phyloP scores from a whole-genome alignment of 2,329 filamentous ascomycete species.

The Bimuria novae-zelandiae region DNA sequence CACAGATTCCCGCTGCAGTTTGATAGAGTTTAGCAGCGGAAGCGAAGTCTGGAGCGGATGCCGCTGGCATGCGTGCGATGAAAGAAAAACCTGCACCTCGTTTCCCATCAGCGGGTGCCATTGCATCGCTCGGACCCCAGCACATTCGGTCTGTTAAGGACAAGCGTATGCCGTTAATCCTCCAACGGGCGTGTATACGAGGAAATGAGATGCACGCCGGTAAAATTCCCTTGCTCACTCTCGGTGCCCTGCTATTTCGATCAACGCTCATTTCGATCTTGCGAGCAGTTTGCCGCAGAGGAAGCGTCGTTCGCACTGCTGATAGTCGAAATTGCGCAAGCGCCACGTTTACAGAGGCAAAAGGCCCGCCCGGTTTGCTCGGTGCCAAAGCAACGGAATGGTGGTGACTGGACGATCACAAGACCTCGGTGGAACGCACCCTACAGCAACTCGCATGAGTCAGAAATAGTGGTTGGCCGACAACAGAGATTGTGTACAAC shows the following conservation, averaged over 20 bases:
- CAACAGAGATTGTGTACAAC: slow-evolving; percentile 35
- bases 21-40: slow-evolving; percentile 38
- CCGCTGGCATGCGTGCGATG: slow-evolving; percentile 33
- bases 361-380: not conserved
- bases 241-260: slow-evolving; percentile 22
- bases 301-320: not conserved
- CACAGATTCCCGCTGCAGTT: slow-evolving; percentile 41
- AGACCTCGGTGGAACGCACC: slow-evolving; percentile 1
- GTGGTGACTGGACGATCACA: slow-evolving; percentile 10
- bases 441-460: slow-evolving; percentile 12
- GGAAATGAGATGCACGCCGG: slow-evolving; percentile 27
- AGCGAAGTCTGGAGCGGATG: slow-evolving; percentile 40
- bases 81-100: slow-evolving; percentile 37
- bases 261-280: slow-evolving; percentile 12
- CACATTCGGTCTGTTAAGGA: slow-evolving; percentile 20
- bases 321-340: slow-evolving; percentile 29
- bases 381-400: slow-evolving; percentile 5
- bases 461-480: slow-evolving; percentile 37
- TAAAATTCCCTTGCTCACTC: slow-evolving; percentile 30
- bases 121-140: slow-evolving; percentile 27
- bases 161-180: slow-evolving; percentile 25
- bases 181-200: slow-evolving; percentile 39
- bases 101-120: slow-evolving; percentile 22
- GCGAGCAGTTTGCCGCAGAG: slow-evolving; percentile 14
- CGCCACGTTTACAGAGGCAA: slow-evolving; percentile 24